These are phyloP conservation scores for Penicillium salamii DNA, from an alignment of 495 filamentous ascomycete genomes.

Conservation along the genomic window DNA sequence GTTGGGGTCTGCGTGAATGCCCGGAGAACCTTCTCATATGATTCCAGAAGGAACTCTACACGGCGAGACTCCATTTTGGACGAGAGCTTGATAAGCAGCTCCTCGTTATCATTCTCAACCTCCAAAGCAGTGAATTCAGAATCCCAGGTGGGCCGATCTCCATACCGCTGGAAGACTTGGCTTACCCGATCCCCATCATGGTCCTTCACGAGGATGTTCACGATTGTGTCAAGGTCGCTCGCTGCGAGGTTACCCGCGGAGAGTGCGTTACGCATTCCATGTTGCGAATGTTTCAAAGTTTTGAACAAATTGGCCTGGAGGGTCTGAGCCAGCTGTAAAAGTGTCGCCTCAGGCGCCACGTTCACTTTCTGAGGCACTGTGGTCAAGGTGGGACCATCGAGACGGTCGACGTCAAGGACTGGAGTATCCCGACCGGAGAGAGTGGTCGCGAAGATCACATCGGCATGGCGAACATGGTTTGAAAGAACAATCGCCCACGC, in stretches of 20 bases:
- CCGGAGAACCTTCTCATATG: background rate
- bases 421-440: conserved; percentile 39
- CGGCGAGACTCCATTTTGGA: conserved; percentile 10
- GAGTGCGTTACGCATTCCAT: conserved; percentile 11
- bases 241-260: conserved; percentile 3
- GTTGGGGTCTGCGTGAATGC: background rate
- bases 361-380: conserved; percentile 23
- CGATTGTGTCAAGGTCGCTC: conserved; percentile 13
- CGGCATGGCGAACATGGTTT: conserved; percentile 24
- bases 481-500: conserved; percentile 40
- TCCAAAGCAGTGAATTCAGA: conserved; percentile 16
- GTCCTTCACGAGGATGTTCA: conserved; percentile 20
- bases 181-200: conserved; percentile 1
- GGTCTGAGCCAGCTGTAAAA: conserved; percentile 18
- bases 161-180: conserved; percentile 14
- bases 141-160: conserved; percentile 10
- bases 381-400: conserved; percentile 44
- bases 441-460: conserved; percentile 41
- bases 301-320: conserved; percentile 8
- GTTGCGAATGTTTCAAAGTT: conserved; percentile 14
- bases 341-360: background rate
- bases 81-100: conserved; percentile 1
- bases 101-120: conserved; percentile 11
- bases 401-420: conserved; percentile 32
- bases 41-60: conserved; percentile 13